Conservation (phyloP, 2,329 filamentous ascomycete species). For the Fusarium verticillioides region DNA sequence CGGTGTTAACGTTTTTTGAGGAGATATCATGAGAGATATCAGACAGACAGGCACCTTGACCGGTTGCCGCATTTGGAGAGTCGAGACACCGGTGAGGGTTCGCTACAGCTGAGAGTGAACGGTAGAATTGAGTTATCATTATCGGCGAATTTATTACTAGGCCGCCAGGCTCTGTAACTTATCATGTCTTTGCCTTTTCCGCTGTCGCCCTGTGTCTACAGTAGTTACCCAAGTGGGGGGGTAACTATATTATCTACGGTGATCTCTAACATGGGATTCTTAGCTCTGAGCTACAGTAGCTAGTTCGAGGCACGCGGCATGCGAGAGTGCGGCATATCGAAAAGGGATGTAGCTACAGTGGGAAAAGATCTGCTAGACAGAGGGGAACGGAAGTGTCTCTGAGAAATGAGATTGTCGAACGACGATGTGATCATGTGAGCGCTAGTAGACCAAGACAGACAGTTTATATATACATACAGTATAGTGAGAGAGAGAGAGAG, state of each 20-base stretch:
- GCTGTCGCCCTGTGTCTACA: not conserved
- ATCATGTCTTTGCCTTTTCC: conserved; percentile 4
- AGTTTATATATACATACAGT: not conserved
- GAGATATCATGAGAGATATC: not conserved
- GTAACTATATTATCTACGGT: not conserved
- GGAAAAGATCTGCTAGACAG: conserved; percentile 2
- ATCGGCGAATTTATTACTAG: not conserved
- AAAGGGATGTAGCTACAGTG: not conserved
- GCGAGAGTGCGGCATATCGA: conserved; percentile 8
- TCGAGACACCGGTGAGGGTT: conserved; percentile 16
- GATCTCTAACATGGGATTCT: conserved; percentile 1
- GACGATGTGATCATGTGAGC: conserved; percentile 22
- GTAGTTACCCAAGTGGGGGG: no score
- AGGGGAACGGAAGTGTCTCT: not conserved
- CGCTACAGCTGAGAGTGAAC: not conserved
- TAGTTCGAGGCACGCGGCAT: not conserved
- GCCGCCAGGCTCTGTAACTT: not conserved
- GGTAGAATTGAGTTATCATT: conserved; percentile 10
- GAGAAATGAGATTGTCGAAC: conserved; percentile 13
- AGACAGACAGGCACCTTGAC: not conserved
- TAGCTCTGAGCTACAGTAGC: not conserved
- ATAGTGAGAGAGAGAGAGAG: not conserved
- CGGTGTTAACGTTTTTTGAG: not conserved
- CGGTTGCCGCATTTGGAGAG: conserved; percentile 5
- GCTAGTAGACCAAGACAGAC: not conserved